Evolutionary conservation across 352 stramenopile genomes (phyloP).

Genomic region (Phytophthora ohioensis): DNA sequence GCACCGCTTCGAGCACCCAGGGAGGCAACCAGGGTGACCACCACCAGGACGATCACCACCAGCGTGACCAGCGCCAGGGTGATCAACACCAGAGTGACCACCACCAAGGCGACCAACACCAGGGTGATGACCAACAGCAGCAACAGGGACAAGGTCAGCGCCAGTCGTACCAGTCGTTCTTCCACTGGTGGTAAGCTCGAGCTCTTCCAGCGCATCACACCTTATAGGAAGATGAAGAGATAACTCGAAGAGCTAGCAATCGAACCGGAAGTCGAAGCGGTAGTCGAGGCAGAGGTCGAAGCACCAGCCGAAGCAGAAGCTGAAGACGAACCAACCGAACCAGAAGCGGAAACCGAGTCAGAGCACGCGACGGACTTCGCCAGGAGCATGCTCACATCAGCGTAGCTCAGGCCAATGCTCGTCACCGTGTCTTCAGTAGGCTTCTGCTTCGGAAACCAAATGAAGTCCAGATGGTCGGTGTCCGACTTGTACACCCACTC

Average conservation of each 20-base stretch:
- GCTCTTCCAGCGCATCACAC: too few relatives aligned
- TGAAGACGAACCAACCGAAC: constrained; percentile 9
- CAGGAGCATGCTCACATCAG: constrained; percentile 31
- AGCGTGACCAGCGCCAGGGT: neutral
- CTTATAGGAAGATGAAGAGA: too few relatives aligned
- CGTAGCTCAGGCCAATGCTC: constrained; percentile 37
- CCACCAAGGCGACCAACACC: neutral
- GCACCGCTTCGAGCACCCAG: neutral
- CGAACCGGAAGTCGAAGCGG: constrained; percentile 25
- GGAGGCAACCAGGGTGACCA: neutral
- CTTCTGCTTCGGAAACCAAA: constrained; percentile 39
- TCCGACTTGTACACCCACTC: constrained; percentile 44
- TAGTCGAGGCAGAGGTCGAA: constrained; percentile 8
- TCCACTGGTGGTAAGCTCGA: constrained; percentile 23
- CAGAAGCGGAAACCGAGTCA: constrained; percentile 5
- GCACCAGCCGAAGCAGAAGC: neutral
- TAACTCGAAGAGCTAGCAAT: constrained; percentile 10
- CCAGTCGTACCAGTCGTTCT: constrained; percentile 11
- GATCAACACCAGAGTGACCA: neutral
- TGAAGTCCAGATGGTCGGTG: constrained; percentile 39
- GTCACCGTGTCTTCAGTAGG: constrained; percentile 32
- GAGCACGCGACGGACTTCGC: constrained; percentile 25
- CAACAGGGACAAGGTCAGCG: constrained; percentile 1
- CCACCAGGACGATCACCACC: too few relatives aligned
- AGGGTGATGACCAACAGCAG: constrained; percentile 6